Conservation (phyloP, 192 early-diverging fungal species). For the Thamnidium elegans region DNA sequence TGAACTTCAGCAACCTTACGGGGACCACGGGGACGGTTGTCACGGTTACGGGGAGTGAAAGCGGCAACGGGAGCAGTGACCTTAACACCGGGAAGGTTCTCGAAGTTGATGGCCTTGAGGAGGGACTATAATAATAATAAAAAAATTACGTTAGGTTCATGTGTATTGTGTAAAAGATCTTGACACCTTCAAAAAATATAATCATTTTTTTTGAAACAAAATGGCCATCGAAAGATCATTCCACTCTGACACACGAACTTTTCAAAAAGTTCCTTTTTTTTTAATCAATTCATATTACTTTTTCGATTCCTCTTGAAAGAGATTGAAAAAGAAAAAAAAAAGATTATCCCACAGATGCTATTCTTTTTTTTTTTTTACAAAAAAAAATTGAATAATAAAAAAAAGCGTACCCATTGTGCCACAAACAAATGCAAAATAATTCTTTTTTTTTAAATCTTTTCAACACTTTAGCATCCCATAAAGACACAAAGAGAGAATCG, state of each 20-base stretch:
- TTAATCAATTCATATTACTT: no score
- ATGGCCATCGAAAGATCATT: slow-evolving; percentile 37
- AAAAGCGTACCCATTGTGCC: no score
- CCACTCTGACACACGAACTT: slow-evolving; percentile 14
- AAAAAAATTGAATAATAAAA: not conserved
- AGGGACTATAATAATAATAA: slow-evolving; percentile 63
- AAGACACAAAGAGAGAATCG: not conserved
- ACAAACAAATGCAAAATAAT: no score
- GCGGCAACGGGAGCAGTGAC: slow-evolving; percentile 52
- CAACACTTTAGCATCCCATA: not conserved
- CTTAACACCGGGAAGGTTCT: slow-evolving; percentile 81
- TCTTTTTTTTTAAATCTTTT: not conserved
- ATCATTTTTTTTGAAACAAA: slow-evolving; percentile 1
- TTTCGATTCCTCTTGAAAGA: not conserved
- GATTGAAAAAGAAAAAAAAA: not conserved
- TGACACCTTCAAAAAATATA: slow-evolving; percentile 28
- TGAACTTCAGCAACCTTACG: slow-evolving; percentile 30
- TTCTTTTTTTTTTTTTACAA: not conserved
- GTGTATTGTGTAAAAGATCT: slow-evolving; percentile 21
- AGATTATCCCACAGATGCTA: no score
- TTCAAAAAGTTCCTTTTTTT: not conserved
- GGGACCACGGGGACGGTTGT: slow-evolving; percentile 23
- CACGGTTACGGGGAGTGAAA: slow-evolving; percentile 35
- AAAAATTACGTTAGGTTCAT: slow-evolving; percentile 18
- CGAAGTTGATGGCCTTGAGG: slow-evolving; percentile 96